A percentile compares a stretch with the other conserved stretches of the same genome.
These are phyloP conservation scores for Daldinia sp. DNA, from an alignment of 2,329 filamentous ascomycete genomes.

Conservation along the genomic window DNA sequence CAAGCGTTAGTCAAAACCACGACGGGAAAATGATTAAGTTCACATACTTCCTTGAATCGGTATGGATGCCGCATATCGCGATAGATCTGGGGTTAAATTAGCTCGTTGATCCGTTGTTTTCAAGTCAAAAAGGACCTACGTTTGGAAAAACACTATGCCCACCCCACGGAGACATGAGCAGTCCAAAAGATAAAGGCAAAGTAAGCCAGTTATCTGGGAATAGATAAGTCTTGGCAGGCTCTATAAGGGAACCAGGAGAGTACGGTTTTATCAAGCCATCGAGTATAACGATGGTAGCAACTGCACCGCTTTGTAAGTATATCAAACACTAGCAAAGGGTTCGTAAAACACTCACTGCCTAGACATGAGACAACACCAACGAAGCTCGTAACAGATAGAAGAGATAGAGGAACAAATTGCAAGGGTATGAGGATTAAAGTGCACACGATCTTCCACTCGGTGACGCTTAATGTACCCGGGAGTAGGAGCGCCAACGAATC, in stretches of 20 bases:
- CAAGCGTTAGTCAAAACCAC: slow-evolving; percentile 47
- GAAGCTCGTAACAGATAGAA: slow-evolving; percentile 90
- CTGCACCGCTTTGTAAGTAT: slow-evolving; percentile 57
- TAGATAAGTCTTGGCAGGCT: slow-evolving; percentile 83
- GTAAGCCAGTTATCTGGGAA: slow-evolving; percentile 90
- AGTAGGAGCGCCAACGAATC: slow-evolving; percentile 87
- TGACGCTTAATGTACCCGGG: slow-evolving; percentile 72
- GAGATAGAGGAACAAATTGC: slow-evolving; percentile 84
- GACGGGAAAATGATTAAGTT: not conserved
- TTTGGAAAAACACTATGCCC: slow-evolving; percentile 84
- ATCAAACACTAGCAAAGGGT: not conserved
- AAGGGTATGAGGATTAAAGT: slow-evolving; percentile 82
- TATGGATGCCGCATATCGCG: slow-evolving; percentile 78
- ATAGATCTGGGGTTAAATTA: slow-evolving; percentile 62
- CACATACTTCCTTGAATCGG: slow-evolving; percentile 69
- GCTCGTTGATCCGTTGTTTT: not conserved
- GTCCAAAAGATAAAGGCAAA: slow-evolving; percentile 86
- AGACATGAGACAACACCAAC: slow-evolving; percentile 93
- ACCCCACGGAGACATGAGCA: slow-evolving; percentile 83
- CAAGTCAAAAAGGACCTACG: slow-evolving; percentile 52
- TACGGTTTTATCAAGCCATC: slow-evolving; percentile 88
- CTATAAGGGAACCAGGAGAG: slow-evolving; percentile 82
- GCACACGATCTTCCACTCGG: slow-evolving; percentile 88
- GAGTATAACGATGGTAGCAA: slow-evolving; percentile 84
- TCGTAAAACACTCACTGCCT: slow-evolving; percentile 73